Percentiles rank a stretch among this genome's conserved stretches.
Conservation (phyloP, 179 eudicot species). For the Vitellaria paradoxa region DNA sequence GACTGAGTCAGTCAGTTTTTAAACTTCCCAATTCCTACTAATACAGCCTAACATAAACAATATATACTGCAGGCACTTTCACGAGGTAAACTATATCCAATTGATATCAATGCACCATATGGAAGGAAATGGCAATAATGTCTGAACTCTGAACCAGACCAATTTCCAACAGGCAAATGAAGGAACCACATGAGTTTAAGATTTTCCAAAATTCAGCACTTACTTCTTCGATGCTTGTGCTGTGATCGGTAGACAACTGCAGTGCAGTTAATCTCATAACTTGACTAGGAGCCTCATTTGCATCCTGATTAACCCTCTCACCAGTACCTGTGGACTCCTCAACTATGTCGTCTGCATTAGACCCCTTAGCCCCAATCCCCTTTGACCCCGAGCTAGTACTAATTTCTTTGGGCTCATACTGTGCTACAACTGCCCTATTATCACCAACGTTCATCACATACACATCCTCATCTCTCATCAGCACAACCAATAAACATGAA, state of each 20-base stretch:
- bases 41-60: neutral
- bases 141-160: neutral
- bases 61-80: neutral
- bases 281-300: slow-evolving; percentile 35
- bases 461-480: slow-evolving; percentile 96
- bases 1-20: neutral
- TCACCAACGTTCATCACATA: slow-evolving; percentile 99
- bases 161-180: neutral
- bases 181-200: neutral
- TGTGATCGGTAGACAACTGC: slow-evolving; percentile 94
- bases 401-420: slow-evolving; percentile 42
- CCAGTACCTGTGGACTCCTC: slow-evolving; percentile 50
- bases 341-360: slow-evolving; percentile 52
- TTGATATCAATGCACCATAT: slow-evolving; percentile 11
- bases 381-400: slow-evolving; percentile 27
- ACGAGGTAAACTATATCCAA: neutral
- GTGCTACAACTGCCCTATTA: slow-evolving; percentile 97
- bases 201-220: slow-evolving; percentile 19
- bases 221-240: slow-evolving; percentile 93
- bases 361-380: slow-evolving; percentile 34
- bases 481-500: slow-evolving; percentile 86
- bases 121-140: slow-evolving; percentile 3
- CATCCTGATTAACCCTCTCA: slow-evolving; percentile 33
- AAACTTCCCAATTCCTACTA: neutral
- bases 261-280: slow-evolving; percentile 58